Base-by-base conservation (phyloP, 2,329 filamentous ascomycete species). In the Arthroderma sp. region DNA sequence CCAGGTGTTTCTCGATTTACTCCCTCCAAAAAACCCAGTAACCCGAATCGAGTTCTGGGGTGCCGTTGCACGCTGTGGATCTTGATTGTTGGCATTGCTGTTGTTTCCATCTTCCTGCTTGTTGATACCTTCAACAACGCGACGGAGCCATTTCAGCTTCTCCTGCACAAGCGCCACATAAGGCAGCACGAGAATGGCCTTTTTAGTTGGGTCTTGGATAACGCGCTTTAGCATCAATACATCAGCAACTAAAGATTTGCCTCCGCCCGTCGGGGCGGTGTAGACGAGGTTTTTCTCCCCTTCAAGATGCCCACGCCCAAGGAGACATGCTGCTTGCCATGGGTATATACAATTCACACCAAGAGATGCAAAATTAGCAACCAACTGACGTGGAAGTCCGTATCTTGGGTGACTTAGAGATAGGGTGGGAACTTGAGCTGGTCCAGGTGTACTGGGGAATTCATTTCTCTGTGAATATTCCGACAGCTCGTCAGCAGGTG, bases 101-200 rank as follows among this genome's bases (percentile, higher is more conserved):
- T 29, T 34, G 30, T 39, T 38, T 36, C 10, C 51, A 46, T 7
- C 53, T 6, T 64, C 52, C 0, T 65, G 49, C 46, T 66, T 68
- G 42, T 66, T 62, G 22, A 86, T 69, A 28, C 73, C 76, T 49
- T 80, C 69, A 3, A 84, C 78, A 11, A 84, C 66, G 40, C 71
- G 76, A 29, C 82, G 75, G 36, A 88, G 66, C 81, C 82, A 87
- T 44, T 77, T 75, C 30, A 85, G 72, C 58, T 87, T 87, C 59
- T 88, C 83, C 57, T 87, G 82, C 0, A 88, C 83, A 3, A 88
- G 71, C 11, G 83, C 82, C 51, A 87, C 82, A 61, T 86, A 88
- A 0, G 83, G 83, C 11, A 87, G 68, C 15, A 87, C 78, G 11
- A 87, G 65, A 8, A 88, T 71, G 2, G 80, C 82, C 52, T 86